phyloP scores from a whole-genome alignment of 139 green algal genomes.

The Penium margaritaceum region DNA sequence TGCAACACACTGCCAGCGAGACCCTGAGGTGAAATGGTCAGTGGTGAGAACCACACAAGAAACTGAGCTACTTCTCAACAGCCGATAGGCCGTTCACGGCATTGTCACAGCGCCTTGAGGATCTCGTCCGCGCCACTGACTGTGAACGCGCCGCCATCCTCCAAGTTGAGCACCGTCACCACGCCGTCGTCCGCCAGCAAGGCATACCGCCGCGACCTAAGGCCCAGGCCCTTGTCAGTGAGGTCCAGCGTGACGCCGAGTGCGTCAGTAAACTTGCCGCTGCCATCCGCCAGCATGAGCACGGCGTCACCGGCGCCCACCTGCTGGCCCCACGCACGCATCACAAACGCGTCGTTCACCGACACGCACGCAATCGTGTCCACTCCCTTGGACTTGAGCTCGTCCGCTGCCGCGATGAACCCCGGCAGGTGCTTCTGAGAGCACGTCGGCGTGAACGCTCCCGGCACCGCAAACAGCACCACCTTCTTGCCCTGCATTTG shows the following conservation, averaged over 20 bases:
- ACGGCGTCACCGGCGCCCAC: slow-evolving; percentile 47
- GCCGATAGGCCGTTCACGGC: too few relatives aligned
- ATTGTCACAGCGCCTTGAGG: slow-evolving; percentile 50
- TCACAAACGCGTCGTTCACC: slow-evolving; percentile 95
- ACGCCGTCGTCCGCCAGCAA: slow-evolving; percentile 83
- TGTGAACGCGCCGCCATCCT: slow-evolving; percentile 95
- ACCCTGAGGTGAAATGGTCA: too few relatives aligned
- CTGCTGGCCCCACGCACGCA: slow-evolving; percentile 82
- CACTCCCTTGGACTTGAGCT: slow-evolving; percentile 83
- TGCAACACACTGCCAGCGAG: too few relatives aligned
- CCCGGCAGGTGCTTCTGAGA: slow-evolving; percentile 54
- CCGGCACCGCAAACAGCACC: slow-evolving; percentile 55
- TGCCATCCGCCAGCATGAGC: slow-evolving; percentile 83
- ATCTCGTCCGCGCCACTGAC: slow-evolving; percentile 82
- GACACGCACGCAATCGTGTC: slow-evolving; percentile 86
- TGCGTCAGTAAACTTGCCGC: slow-evolving; percentile 58
- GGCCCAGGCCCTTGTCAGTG: slow-evolving; percentile 70
- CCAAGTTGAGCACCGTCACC: slow-evolving; percentile 75
- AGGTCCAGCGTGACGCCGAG: slow-evolving; percentile 70
- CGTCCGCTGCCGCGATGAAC: slow-evolving; percentile 74
- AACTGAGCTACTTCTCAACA: too few relatives aligned
- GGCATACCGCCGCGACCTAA: slow-evolving; percentile 65
- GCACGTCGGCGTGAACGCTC: slow-evolving; percentile 59
- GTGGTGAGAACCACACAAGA: too few relatives aligned
- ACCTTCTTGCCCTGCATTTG: slow-evolving; percentile 91